phyloP scores from a whole-genome alignment of 805 yeast species.

The Pichia ethanolica region DNA sequence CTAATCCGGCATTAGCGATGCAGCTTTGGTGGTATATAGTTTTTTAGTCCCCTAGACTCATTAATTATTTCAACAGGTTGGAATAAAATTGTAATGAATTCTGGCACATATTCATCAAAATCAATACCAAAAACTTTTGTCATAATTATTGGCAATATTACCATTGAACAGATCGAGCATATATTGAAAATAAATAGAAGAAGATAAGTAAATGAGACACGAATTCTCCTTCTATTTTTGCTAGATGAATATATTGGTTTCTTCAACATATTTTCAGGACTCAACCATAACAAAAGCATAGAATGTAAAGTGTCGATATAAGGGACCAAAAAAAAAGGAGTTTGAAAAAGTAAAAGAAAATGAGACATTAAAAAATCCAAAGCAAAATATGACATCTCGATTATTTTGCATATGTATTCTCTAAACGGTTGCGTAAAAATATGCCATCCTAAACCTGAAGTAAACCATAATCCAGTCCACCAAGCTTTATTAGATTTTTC shows the following conservation, averaged over 20 bases:
- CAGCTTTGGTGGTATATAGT: conserved; percentile 21
- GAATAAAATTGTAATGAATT: conserved; percentile 25
- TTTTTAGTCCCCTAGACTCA: conserved; percentile 32
- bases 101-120: conserved; percentile 35
- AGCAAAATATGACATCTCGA: conserved; percentile 62
- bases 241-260: conserved; percentile 36
- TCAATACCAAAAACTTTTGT: conserved; percentile 32
- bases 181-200: conserved; percentile 30
- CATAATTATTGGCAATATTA: conserved; percentile 35
- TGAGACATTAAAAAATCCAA: conserved; percentile 59
- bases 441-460: conserved; percentile 55
- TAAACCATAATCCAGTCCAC: conserved; percentile 76
- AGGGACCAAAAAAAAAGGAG: conserved; percentile 58
- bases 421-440: conserved; percentile 55
- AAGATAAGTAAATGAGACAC: conserved; percentile 27
- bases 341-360: conserved; percentile 45
- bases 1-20: background rate
- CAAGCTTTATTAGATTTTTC: conserved; percentile 59
- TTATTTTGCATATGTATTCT: conserved; percentile 54
- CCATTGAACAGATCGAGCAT: conserved; percentile 25
- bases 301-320: conserved; percentile 63
- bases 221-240: conserved; percentile 34
- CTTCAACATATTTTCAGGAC: conserved; percentile 36
- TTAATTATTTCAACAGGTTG: conserved; percentile 36
- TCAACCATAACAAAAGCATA: conserved; percentile 59